These are phyloP conservation scores for Ceratocystis huliohia DNA, from an alignment of 2,329 filamentous ascomycete genomes.

Conservation along the genomic window DNA sequence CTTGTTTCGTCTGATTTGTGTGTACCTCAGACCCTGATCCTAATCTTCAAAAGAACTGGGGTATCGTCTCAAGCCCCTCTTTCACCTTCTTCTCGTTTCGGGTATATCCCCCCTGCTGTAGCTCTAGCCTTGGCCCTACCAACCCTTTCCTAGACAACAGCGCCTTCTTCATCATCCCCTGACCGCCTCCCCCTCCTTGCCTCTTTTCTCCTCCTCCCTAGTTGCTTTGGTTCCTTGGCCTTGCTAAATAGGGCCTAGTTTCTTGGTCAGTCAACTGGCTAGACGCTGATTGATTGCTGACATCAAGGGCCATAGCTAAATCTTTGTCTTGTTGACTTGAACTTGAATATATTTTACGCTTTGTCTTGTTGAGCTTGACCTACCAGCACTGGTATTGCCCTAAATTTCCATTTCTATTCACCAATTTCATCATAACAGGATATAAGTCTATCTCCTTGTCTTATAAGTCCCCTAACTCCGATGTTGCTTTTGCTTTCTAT, in stretches of 20 bases:
- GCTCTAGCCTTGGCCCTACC: background rate
- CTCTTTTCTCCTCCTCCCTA: background rate
- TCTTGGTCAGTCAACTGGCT: background rate
- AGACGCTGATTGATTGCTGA: background rate
- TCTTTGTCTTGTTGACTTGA: background rate
- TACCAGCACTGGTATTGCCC: background rate
- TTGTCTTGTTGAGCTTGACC: background rate
- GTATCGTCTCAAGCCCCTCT: background rate
- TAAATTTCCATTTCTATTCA: background rate
- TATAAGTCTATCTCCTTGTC: background rate
- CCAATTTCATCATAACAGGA: background rate
- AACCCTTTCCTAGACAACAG: background rate
- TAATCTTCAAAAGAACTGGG: background rate
- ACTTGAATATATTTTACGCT: too few relatives aligned
- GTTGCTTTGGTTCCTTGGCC: background rate
- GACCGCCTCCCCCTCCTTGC: background rate
- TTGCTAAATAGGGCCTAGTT: background rate
- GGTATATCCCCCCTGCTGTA: background rate
- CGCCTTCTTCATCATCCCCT: background rate
- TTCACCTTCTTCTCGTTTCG: background rate
- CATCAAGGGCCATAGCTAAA: background rate
- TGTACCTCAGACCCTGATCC: background rate
- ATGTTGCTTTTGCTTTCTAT: background rate
- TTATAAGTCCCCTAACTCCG: background rate
- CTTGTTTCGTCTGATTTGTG: slow-evolving; percentile 6